Conservation (phyloP, 176 grass and related monocot genomes). For the Oryza glaberrima region DNA sequence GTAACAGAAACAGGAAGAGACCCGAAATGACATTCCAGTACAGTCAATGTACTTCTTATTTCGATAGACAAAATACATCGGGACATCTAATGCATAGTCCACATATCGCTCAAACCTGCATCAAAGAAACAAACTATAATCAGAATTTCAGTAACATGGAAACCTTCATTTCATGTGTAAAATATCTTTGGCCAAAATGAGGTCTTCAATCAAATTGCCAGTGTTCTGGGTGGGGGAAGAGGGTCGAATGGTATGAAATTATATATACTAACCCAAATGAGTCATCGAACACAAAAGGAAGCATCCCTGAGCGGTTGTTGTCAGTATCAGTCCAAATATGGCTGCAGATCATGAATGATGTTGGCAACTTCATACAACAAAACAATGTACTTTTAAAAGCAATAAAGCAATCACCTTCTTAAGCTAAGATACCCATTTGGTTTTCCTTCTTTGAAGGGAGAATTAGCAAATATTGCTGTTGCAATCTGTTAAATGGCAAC, state of each 20-base stretch:
- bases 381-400: background rate
- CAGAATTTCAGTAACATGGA: conserved; percentile 33
- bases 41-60: conserved; percentile 96
- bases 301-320: conserved; percentile 96
- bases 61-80: conserved; percentile 98
- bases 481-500: conserved; percentile 76
- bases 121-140: conserved; percentile 33
- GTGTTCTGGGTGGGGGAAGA: background rate
- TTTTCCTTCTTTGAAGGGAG: conserved; percentile 98
- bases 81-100: conserved; percentile 93
- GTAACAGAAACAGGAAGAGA: conserved; percentile 50
- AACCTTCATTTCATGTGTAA: conserved; percentile 16
- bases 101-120: conserved; percentile 93
- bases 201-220: conserved; percentile 12
- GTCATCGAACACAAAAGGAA: conserved; percentile 91
- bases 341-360: conserved; percentile 52
- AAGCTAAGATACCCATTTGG: conserved; percentile 98
- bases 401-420: conserved; percentile 68
- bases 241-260: background rate
- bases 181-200: conserved; percentile 25
- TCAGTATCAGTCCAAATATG: conserved; percentile 99
- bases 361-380: conserved; percentile 17
- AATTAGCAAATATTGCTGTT: conserved; percentile 99
- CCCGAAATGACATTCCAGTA: conserved; percentile 95
- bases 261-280: conserved; percentile 72